Evolutionary conservation across 805 yeast genomes (phyloP), one percentile per base, ranked within the genome.

Genomic region (Lipomyces chichibuensis): DNA sequence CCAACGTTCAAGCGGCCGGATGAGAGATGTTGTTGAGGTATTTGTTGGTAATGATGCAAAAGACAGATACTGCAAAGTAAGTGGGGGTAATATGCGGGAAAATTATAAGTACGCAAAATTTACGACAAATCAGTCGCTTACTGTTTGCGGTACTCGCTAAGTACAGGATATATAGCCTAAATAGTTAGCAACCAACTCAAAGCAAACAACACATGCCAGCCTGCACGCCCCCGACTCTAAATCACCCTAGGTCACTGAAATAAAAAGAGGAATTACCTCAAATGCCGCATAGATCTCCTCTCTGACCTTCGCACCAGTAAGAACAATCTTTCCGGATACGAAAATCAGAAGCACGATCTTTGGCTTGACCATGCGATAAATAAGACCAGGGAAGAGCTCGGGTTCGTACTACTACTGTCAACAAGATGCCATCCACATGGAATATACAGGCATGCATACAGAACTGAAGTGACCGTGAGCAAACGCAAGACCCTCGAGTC

Each of bases 281-380:
- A 95, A 95, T 4, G 99, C 99, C 74, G 93, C 96, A 77, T 95
- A 95, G 71, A 95, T 95, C 79, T 95, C 99, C 79, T 95, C 98
- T 79, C 99, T 89, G 80, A 95, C 98, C 79, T 95, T 95, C 23
- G 99, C 99, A 83, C 99, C 99, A 7, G 99, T 95, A 74, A 95
- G 83, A 62, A 95, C 99, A 80, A 95, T 95, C 79, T 95, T 95
- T 43, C 99, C 99, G 35, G 97, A 90, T 60, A 95, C 99, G 79
- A 95, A 95, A 74, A 95, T 93, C 80, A 95, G 85, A 75, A 95
- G 82, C 62, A 95, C 99, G 80, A 95, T 95, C 80, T 95, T 95
- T 20, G 99, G 99, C 79, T 94, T 94, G 74, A 95, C 99, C 99
- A 95, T 95, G 85, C 99, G 92, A 84, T 95, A 95, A 81, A 95